phyloP scores from a whole-genome alignment of 2,329 filamentous ascomycete genomes.

The Lojkania enalia region DNA sequence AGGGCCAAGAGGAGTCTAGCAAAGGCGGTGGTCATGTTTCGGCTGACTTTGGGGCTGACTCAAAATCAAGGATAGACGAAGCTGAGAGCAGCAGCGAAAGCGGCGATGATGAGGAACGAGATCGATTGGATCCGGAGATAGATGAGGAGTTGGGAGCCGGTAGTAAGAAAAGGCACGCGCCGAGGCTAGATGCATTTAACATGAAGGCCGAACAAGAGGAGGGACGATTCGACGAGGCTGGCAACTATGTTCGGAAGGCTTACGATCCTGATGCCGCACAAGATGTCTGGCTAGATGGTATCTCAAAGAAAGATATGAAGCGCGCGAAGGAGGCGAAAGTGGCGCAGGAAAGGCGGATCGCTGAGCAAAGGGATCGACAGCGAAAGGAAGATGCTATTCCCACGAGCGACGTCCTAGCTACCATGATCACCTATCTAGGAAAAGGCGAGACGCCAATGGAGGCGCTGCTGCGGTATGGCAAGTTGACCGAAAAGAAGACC shows the following conservation, averaged over 20 bases:
- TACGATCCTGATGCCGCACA: constrained; percentile 86
- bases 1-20: constrained; percentile 75
- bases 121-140: constrained; percentile 67
- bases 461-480: constrained; percentile 79
- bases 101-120: constrained; percentile 66
- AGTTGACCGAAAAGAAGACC: constrained; percentile 54
- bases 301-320: constrained; percentile 92
- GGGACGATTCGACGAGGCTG: constrained; percentile 84
- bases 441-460: constrained; percentile 85
- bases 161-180: constrained; percentile 88
- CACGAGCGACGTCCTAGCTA: constrained; percentile 72
- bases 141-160: constrained; percentile 91
- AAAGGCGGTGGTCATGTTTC: constrained; percentile 72
- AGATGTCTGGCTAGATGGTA: constrained; percentile 88
- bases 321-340: constrained; percentile 85
- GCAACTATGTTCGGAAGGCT: constrained; percentile 90
- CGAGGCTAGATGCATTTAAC: constrained; percentile 95
- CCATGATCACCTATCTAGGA: constrained; percentile 73
- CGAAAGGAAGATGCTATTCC: constrained; percentile 74
- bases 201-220: constrained; percentile 89
- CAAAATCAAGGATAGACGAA: constrained; percentile 56
- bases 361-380: constrained; percentile 71
- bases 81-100: constrained; percentile 63
- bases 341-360: constrained; percentile 78
- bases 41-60: constrained; percentile 57